Base-by-base conservation (phyloP, 495 filamentous ascomycete species). In the Podospora pseudoanserina region DNA sequence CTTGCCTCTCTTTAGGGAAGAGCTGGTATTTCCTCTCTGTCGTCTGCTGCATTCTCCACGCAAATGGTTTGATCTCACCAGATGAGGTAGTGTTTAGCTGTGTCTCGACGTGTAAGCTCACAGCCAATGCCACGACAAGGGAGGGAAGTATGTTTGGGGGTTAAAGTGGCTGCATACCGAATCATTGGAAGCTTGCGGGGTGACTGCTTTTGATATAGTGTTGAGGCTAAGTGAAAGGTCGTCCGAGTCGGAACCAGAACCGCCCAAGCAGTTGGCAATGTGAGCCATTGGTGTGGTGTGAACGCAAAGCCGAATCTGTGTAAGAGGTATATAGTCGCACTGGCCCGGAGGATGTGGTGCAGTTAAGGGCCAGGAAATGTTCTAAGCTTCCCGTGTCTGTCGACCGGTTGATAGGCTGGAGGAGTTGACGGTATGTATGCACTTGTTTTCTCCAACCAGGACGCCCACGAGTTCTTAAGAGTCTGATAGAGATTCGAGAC, bases 41-140 rank as follows among this genome's bases (percentile, higher is more conserved):
- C 63, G 83, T 80, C 64, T 83, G 80, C 64, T 84, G 82, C 84
- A 85, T 85, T 72, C 82, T 86, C 81, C 81, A 83, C 27, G 79
- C 74, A 70, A 79, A 80, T 26, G 81, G 79, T 67, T 79, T 86
- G 69, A 78, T 82, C 59, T 68, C 75, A 56, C 65, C 77, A 66
- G 73, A 75, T 60, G 68, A 78, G 65, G 77, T 78, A 75, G 67
- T 72, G 69, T 72, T 73, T 68, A 76, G 68, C 77, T 76, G 55
- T 59, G 66, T 63, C 64, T 67, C 19, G n/a, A 30, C 55, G 53
- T 39, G 73, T 77, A 72, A 77, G 75, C 74, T 73, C 75, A 65
- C 65, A 62, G 66, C 70, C 68, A 68, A 66, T 60, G 65, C 70
- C 69, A 67, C 67, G 67, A 69, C 66, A 67, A 60, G 59, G 56